These are phyloP conservation scores for Zopfia rhizophila DNA, from an alignment of 2,329 filamentous ascomycete species.

Conservation along the genomic window DNA sequence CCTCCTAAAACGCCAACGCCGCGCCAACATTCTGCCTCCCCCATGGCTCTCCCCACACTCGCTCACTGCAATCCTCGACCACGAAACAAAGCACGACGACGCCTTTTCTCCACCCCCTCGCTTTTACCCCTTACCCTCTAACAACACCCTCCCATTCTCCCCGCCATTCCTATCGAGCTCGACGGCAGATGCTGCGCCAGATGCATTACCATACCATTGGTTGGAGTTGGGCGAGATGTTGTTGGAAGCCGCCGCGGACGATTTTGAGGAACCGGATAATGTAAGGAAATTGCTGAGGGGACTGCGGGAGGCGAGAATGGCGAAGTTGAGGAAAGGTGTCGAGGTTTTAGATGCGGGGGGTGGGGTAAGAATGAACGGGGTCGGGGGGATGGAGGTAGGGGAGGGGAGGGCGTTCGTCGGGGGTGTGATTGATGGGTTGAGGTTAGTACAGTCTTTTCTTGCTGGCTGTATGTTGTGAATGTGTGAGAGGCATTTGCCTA, in stretches of 20 bases:
- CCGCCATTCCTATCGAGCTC: slow-evolving; percentile 84
- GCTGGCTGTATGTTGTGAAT: neutral
- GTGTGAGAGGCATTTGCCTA: neutral
- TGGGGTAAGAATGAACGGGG: slow-evolving; percentile 79
- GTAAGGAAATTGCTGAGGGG: slow-evolving; percentile 82
- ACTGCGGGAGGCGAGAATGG: slow-evolving; percentile 85
- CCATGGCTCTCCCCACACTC: slow-evolving; percentile 85
- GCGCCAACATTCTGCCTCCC: slow-evolving; percentile 91
- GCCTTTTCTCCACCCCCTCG: slow-evolving; percentile 82
- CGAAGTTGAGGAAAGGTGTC: slow-evolving; percentile 84
- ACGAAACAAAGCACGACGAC: slow-evolving; percentile 78
- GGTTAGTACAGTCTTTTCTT: slow-evolving; percentile 52
- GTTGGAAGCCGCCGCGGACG: slow-evolving; percentile 84
- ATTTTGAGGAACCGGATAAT: slow-evolving; percentile 78
- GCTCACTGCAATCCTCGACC: slow-evolving; percentile 79
- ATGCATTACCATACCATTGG: slow-evolving; percentile 92
- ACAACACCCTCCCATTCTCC: slow-evolving; percentile 43
- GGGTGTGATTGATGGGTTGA: slow-evolving; percentile 86
- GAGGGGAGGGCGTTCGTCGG: slow-evolving; percentile 86
- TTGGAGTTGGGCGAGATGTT: slow-evolving; percentile 89
- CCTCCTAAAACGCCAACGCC: slow-evolving; percentile 91
- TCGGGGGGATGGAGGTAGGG: slow-evolving; percentile 92
- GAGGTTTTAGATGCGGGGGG: slow-evolving; percentile 76
- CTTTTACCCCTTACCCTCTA: slow-evolving; percentile 67
- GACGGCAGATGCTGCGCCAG: slow-evolving; percentile 73